phyloP scores from a whole-genome alignment of 495 filamentous ascomycete species.

The Polyplosphaeria fusca region DNA sequence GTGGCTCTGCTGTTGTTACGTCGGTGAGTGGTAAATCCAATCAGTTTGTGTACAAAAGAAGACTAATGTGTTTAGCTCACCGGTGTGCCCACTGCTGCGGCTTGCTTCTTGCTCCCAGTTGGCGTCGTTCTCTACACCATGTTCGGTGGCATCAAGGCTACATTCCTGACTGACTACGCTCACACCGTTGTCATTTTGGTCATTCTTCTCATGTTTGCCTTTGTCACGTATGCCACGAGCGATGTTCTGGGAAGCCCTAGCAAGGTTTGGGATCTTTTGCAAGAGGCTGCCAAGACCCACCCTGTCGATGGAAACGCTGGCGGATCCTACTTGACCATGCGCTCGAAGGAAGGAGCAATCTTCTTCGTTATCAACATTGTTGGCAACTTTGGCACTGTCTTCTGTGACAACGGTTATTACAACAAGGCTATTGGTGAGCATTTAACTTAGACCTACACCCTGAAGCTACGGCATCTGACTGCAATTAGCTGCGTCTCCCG shows the following conservation, averaged over 20 bases:
- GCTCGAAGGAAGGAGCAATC: conserved; percentile 78
- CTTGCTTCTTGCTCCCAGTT: conserved; percentile 84
- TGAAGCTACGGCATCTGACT: no score
- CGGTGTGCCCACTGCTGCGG: conserved; percentile 80
- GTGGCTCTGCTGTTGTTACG: conserved; percentile 81
- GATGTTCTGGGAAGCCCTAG: conserved; percentile 73
- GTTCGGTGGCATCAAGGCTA: conserved; percentile 76
- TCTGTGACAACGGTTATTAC: conserved; percentile 57
- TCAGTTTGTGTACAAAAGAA: background rate
- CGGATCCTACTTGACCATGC: conserved; percentile 89
- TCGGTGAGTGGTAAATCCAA: conserved; percentile 52
- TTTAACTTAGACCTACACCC: no score
- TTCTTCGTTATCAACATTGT: conserved; percentile 97
- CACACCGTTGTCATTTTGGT: conserved; percentile 86
- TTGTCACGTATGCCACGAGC: conserved; percentile 78
- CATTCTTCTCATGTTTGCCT: conserved; percentile 87
- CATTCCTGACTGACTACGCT: conserved; percentile 72
- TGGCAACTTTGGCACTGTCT: conserved; percentile 60
- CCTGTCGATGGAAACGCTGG: conserved; percentile 82
- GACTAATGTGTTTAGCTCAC: conserved; percentile 22
- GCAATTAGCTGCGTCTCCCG: conserved; percentile 32
- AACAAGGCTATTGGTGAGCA: conserved; percentile 33
- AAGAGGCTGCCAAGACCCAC: conserved; percentile 63
- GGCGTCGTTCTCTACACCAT: conserved; percentile 69
- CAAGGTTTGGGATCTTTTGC: conserved; percentile 76